Percentiles rank a stretch among this genome's conserved stretches.
phyloP scores from a whole-genome alignment of 1,284 basidiomycete species.

The Pseudozyma thailandica region DNA sequence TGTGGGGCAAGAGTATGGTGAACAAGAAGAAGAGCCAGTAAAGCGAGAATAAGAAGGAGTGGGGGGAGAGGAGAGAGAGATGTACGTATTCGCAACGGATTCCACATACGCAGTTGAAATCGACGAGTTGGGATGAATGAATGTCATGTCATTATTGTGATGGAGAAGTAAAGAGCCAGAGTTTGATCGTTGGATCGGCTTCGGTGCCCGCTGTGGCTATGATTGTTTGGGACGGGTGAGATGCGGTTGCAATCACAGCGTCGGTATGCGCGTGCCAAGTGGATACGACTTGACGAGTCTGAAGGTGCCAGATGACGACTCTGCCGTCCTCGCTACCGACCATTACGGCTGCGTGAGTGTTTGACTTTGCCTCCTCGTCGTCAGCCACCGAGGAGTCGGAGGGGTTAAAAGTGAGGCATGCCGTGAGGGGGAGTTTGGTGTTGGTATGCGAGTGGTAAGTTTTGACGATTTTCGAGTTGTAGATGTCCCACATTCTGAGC shows the following conservation, averaged over 20 bases:
- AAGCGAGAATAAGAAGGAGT: no score
- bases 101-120: no score
- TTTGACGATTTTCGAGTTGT: conserved; percentile 90
- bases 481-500: conserved; percentile 91
- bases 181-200: conserved; percentile 48
- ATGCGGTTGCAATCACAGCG: conserved; percentile 30
- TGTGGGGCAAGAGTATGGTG: conserved; percentile 50
- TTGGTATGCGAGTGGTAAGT: conserved; percentile 87
- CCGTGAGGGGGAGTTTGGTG: conserved; percentile 75
- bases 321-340: conserved; percentile 91
- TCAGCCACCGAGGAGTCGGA: not conserved
- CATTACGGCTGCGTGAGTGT: conserved; percentile 70
- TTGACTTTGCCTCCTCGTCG: no score
- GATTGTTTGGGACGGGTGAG: conserved; percentile 51
- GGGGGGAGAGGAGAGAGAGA: no score
- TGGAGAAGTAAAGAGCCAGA: conserved; percentile 48
- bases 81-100: no score
- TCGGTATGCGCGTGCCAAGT: conserved; percentile 81
- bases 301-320: conserved; percentile 89
- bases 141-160: not conserved
- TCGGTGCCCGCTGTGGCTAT: conserved; percentile 58
- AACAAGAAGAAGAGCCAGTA: conserved; percentile 42
- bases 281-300: conserved; percentile 80
- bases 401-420: conserved; percentile 31
- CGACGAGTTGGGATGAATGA: not conserved